Evolutionary conservation across 2,329 filamentous ascomycete species (phyloP), one percentile per base, ranked within the genome.

Genomic region (Hirsutella thompsonii): DNA sequence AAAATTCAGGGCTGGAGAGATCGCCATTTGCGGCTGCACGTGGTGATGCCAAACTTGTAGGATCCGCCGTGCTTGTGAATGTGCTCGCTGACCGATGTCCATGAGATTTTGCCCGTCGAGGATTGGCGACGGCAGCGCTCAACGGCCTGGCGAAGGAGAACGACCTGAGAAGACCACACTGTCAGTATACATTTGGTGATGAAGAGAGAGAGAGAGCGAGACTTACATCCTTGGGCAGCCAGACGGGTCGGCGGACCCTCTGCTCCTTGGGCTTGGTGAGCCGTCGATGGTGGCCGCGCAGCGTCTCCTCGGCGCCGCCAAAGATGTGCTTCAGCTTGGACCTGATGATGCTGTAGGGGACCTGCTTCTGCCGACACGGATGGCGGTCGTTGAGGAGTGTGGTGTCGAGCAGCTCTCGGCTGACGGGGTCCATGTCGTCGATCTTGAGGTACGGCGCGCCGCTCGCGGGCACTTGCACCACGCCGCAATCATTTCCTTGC

Each of bases 21-120:
- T n/a, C 20, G 20, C 69, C 72, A 80, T 43, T 71, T 69, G 58
- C 72, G 76, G 29, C 69, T 68, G 48, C 74, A 76, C 0, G 75
- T 77, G 10, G 70, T 67, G 47, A 71, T 67, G 8, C 74, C 74
- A 50, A 80, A 81, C 37, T 61, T 62, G 52, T 80, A 80, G 3
- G 69, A 69, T 2, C 72, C 74, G 1, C 72, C 74, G 33, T 69
- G 55, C 1, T 59, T 46, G 13, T 52, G 49, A 32, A 81, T 78
- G 47, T 71, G 71, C 18, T 70, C 60, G 1, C 71, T 67, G 2
- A 80, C 70, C 20, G 63, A 55, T 51, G 75, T 75, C 77, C 76
- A 81, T 2, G 70, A 63, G 10, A 73, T 59, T 49, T 66, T 73
- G 44, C 49, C 45, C 3, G 52, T 49, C 3, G 52, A 49, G 3